These are phyloP conservation scores for Camellia oleifera DNA, from an alignment of 179 eudicot genomes.

Conservation along the genomic window DNA sequence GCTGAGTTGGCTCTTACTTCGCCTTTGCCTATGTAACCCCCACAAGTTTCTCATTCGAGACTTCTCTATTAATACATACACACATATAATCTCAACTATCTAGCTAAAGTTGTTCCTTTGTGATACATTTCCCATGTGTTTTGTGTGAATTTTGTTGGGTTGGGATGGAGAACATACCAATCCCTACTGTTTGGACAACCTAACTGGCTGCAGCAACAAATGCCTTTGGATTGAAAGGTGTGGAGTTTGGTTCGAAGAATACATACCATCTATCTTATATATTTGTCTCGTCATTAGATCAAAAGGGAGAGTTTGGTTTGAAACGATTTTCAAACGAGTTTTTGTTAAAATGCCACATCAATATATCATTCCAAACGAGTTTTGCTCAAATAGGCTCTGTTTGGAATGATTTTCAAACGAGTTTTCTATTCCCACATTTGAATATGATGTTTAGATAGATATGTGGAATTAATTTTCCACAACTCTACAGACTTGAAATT, in stretches of 20 bases:
- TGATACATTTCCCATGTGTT: neutral
- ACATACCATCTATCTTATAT: too few relatives aligned
- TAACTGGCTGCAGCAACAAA: neutral
- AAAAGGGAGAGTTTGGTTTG: neutral
- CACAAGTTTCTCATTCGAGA: too few relatives aligned
- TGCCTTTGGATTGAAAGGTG: neutral
- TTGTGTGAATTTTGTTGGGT: neutral
- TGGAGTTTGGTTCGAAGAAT: neutral
- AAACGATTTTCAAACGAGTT: neutral
- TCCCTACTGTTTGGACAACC: neutral
- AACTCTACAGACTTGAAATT: too few relatives aligned
- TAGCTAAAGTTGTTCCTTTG: neutral
- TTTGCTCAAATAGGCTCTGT: too few relatives aligned
- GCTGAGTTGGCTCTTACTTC: constrained; percentile 23
- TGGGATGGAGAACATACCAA: neutral
- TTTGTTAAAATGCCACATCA: too few relatives aligned
- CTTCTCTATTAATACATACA: neutral
- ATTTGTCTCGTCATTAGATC: neutral
- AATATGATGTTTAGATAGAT: too few relatives aligned
- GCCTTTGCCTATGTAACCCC: neutral
- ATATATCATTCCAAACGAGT: too few relatives aligned
- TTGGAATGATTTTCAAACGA: too few relatives aligned
- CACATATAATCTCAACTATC: too few relatives aligned
- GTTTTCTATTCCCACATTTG: too few relatives aligned
- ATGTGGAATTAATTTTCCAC: too few relatives aligned